Conservation (phyloP, 345 rosid genomes). For the Durio zibethinus region DNA sequence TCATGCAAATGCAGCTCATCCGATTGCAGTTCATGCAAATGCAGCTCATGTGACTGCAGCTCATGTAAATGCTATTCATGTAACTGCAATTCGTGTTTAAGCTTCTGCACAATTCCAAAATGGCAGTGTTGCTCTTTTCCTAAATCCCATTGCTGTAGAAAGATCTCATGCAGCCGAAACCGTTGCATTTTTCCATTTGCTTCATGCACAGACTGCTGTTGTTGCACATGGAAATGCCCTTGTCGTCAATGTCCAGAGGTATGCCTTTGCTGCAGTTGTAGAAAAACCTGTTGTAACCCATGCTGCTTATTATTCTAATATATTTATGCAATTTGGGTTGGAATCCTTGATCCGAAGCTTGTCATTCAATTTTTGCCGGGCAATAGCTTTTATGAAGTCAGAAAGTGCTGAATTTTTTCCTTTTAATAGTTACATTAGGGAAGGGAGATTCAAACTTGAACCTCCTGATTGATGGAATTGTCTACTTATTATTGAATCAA, state of each 20-base stretch:
- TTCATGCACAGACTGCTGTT: slow-evolving; percentile 46
- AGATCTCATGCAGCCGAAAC: slow-evolving; percentile 32
- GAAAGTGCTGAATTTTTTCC: not conserved
- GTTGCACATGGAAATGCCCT: slow-evolving; percentile 46
- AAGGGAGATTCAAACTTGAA: not conserved
- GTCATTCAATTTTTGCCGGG: slow-evolving; percentile 6
- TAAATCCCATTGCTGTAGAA: slow-evolving; percentile 41
- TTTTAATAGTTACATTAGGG: not conserved
- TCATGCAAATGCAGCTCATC: slow-evolving; percentile 18
- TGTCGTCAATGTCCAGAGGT: slow-evolving; percentile 56
- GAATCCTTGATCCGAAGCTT: slow-evolving; percentile 15
- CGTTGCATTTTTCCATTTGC: slow-evolving; percentile 46
- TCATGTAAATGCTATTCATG: not conserved
- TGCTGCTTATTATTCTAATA: slow-evolving; percentile 51
- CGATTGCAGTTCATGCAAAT: not conserved
- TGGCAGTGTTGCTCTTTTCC: slow-evolving; percentile 41
- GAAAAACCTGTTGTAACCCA: slow-evolving; percentile 46
- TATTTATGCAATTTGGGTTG: slow-evolving; percentile 4
- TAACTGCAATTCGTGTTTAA: not conserved
- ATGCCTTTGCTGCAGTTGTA: slow-evolving; percentile 40
- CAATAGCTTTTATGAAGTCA: not conserved
- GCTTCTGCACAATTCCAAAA: slow-evolving; percentile 35
- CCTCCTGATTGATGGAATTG: not conserved
- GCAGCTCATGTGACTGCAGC: not conserved
- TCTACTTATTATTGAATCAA: not conserved